These are phyloP conservation scores for Hypomyces rosellus DNA, from an alignment of 2,329 filamentous ascomycete genomes.

Conservation along the genomic window DNA sequence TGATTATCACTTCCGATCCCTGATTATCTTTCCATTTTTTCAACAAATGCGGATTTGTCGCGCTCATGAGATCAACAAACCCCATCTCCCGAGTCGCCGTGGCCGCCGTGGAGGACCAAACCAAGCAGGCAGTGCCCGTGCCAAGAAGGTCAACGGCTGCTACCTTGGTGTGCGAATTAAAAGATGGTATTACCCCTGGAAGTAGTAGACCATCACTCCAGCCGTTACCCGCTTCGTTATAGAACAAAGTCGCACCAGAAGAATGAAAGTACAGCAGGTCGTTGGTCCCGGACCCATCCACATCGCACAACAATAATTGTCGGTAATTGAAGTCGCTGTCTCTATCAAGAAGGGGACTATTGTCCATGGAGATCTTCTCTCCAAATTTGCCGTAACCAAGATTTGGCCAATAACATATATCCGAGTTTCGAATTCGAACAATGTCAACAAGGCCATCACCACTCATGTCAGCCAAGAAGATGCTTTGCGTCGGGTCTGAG, in stretches of 20 bases:
- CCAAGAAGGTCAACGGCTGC: conserved; percentile 18
- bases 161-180: conserved; percentile 8
- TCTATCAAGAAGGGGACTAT: conserved; percentile 17
- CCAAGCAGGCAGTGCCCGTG: conserved; percentile 16
- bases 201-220: conserved; percentile 10
- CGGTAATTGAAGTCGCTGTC: conserved; percentile 14
- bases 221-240: conserved; percentile 17
- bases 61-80: conserved; percentile 15
- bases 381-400: conserved; percentile 29
- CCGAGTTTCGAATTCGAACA: conserved; percentile 19
- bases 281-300: conserved; percentile 19
- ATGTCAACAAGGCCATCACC: conserved; percentile 22
- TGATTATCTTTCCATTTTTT: conserved; percentile 14
- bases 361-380: conserved; percentile 20
- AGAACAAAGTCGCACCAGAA: conserved; percentile 14
- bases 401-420: conserved; percentile 29
- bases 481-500: conserved; percentile 7
- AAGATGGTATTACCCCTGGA: conserved; percentile 4
- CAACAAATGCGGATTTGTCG: conserved; percentile 15
- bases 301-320: conserved; percentile 17
- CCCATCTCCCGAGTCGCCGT: neutral
- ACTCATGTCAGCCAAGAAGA: conserved; percentile 20
- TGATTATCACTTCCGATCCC: conserved; percentile 15
- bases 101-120: conserved; percentile 11
- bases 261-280: conserved; percentile 23